A percentile compares a stretch with the other conserved stretches of the same genome.
Evolutionary conservation across 257 asterid species (phyloP).

Genomic region (Plantago ovata): DNA sequence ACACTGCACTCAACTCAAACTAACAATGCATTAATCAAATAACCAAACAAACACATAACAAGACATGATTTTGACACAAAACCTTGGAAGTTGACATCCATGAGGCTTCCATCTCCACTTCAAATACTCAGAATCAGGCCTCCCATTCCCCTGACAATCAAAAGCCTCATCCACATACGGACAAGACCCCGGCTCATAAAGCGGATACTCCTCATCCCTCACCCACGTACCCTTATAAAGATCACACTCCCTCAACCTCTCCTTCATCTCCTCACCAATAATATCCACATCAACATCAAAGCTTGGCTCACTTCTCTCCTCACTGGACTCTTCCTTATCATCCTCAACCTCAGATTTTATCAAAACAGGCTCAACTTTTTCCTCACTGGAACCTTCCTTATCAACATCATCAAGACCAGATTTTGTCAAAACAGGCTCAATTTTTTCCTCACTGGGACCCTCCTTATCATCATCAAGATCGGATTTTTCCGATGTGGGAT

Average conservation of each 20-base stretch:
- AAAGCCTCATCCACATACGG: constrained; percentile 89
- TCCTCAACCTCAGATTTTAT: constrained; percentile 28
- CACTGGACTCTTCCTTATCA: constrained; percentile 15
- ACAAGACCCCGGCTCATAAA: constrained; percentile 69
- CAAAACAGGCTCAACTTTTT: constrained; percentile 3
- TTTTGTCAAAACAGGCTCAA: constrained; percentile 26
- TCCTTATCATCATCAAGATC: constrained; percentile 24
- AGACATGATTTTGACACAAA: constrained; percentile 4
- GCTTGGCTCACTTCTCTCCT: constrained; percentile 12
- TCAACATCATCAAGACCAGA: constrained; percentile 30
- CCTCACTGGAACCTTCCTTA: constrained; percentile 8
- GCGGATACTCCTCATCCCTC: constrained; percentile 71
- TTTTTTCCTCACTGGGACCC: not conserved
- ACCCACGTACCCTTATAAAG: constrained; percentile 75
- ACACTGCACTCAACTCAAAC: not conserved
- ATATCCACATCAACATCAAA: constrained; percentile 27
- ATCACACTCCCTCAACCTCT: constrained; percentile 53
- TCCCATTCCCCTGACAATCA: constrained; percentile 82
- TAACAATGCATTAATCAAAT: not conserved
- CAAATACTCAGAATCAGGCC: constrained; percentile 71
- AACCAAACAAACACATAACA: not conserved
- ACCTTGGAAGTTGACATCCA: constrained; percentile 93
- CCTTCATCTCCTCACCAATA: constrained; percentile 18
- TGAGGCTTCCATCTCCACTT: constrained; percentile 94
- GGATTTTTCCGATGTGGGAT: constrained; percentile 25